phyloP scores from a whole-genome alignment of 352 stramenopile species.

The Globisporangium cederbergense region DNA sequence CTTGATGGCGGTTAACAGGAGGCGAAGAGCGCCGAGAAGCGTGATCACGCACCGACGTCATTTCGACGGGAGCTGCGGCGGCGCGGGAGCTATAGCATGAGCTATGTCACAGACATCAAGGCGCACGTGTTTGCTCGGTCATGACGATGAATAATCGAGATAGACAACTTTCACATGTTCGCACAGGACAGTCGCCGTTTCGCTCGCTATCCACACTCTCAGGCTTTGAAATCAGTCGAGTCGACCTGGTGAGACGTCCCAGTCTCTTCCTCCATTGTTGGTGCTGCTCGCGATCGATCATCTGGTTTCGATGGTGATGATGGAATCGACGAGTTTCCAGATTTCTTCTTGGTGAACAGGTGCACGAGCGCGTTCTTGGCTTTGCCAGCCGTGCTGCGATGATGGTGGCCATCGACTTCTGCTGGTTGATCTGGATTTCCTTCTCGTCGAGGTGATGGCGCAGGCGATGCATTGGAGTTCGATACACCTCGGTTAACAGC shows the following conservation, averaged over 20 bases:
- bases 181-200: too few relatives aligned
- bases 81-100: conserved; percentile 85
- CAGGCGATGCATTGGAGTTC: background rate
- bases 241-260: background rate
- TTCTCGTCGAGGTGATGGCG: background rate
- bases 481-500: background rate
- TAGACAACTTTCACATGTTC: background rate
- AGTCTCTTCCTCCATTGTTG: background rate
- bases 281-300: background rate
- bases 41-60: conserved; percentile 38
- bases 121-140: conserved; percentile 74
- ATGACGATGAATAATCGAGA: conserved; percentile 18
- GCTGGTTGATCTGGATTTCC: background rate
- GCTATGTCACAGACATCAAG: conserved; percentile 87
- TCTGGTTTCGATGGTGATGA: conserved; percentile 12
- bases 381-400: conserved; percentile 19
- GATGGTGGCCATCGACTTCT: background rate
- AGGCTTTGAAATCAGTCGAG: background rate
- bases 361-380: conserved; percentile 23
- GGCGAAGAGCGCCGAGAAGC: conserved; percentile 16
- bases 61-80: conserved; percentile 81
- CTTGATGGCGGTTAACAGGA: conserved; percentile 23
- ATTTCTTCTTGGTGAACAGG: conserved; percentile 22
- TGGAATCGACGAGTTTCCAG: background rate
- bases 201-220: too few relatives aligned